Base-by-base conservation (phyloP, 768 basidiomycete genomes). In the Tricholoma bakamatsutake region DNA sequence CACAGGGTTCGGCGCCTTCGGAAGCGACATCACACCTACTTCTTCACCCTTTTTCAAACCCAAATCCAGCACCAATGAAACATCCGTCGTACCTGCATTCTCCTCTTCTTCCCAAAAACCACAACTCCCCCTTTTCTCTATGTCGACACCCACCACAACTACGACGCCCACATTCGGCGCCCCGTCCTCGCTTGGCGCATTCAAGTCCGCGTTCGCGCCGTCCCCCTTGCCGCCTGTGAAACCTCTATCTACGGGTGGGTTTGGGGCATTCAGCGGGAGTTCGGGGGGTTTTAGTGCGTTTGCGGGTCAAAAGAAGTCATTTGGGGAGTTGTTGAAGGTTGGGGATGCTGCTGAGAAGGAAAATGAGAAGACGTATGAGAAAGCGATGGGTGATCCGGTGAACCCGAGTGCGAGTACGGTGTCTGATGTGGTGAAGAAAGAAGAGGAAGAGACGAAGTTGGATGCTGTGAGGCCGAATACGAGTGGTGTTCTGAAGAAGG, bases 41-140 rank as follows among this genome's bases (percentile, higher is more conserved):
- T 66, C 73, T 39, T 85, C 84, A 6, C 82, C 83, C 3, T 85
- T 85, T 66, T 78, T 79, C 65, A 77, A 79, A 58, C 70, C 70
- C 30, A 53, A 79, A 59, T 69, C 69, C 33, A 52, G 21, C 3
- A 24, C 21, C 21, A 24, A 24, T 3, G 21, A 24, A 24, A 1
- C 21, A 24, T 3, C 21, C 21, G 21, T 24, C 7, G 69, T 72
- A 10, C 73, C 77, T 12, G 76, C 67, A 1, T 78, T 83, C 57
- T 37, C 28, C 6, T n/a, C 28, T n/a, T 30, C 46, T 7, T 1
- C 28, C n/a, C n/a, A 8, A 30, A 45, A 58, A 46, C 55, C 61
- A 8, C 34, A 66, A 27, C 45, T 64, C 45, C 54, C 69, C 27
- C 57, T 64, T 8, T 39, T 58, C 12, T 55, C 64, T 0, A 34